Conservation (phyloP, 2,329 filamentous ascomycete species). For the Zalaria obscura region DNA sequence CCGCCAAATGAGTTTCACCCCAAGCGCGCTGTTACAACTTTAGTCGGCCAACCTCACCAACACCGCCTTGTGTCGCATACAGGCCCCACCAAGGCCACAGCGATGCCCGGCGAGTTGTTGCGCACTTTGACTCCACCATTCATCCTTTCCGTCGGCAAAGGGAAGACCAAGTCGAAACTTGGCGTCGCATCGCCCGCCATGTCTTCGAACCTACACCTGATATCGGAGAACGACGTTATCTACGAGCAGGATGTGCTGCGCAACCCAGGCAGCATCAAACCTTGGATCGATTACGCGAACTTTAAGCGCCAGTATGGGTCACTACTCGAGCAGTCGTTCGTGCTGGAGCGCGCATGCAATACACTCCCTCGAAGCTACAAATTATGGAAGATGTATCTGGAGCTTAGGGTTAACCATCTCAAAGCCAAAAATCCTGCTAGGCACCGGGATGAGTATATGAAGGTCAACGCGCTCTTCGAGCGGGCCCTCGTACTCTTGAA, state of each 20-base stretch:
- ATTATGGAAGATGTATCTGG: constrained; percentile 94
- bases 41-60: too few relatives aligned
- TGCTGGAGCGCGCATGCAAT: constrained; percentile 79
- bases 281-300: constrained; percentile 88
- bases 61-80: too few relatives aligned
- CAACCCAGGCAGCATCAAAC: constrained; percentile 72
- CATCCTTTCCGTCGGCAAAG: constrained; percentile 12
- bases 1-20: too few relatives aligned
- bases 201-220: constrained; percentile 22
- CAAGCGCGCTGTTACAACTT: neutral
- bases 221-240: constrained; percentile 78
- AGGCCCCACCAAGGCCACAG: neutral
- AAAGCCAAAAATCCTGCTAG: constrained; percentile 68
- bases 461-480: constrained; percentile 92
- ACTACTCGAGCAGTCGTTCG: constrained; percentile 69
- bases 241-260: constrained; percentile 95
- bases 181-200: constrained; percentile 7
- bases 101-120: constrained; percentile 36
- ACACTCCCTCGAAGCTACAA: constrained; percentile 93
- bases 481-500: constrained; percentile 83
- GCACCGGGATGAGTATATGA: constrained; percentile 69
- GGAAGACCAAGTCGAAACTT: constrained; percentile 1
- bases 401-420: constrained; percentile 54
- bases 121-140: constrained; percentile 20
- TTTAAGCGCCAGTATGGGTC: constrained; percentile 82